Base-by-base conservation (phyloP, 768 basidiomycete species). In the Cubamyces sp. region DNA sequence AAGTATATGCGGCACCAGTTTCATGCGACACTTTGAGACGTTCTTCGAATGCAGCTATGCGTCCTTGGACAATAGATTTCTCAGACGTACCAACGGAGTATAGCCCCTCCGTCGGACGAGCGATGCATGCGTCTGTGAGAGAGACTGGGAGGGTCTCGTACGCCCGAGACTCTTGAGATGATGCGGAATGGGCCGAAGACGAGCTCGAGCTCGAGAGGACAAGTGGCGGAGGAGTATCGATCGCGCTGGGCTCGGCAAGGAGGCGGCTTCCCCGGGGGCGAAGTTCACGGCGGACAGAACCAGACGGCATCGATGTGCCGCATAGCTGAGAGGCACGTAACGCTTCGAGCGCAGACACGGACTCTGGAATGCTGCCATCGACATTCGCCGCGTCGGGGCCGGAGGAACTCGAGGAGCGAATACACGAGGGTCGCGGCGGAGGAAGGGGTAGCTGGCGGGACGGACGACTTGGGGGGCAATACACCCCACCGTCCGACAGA, bases 31-130 rank as follows among this genome's bases (percentile, higher is more conserved):
- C 7, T 28, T 57, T 57, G 16, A 67, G 41, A 16, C 66, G 64
- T 26, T 62, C 62, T 15, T 64, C 67, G 41, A 68, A 56, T 7
- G 58, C 61, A 16, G 64, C 67, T 23, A 68, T 68, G 8, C 67
- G 64, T 4, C 64, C 64, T 43, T 60, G 34, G n/a, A 67, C 66
- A 1, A 53, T 30, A 9, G 66, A 62, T 23, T 15, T 43, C 5
- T 54, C 50, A 11, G 62, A 67, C 25, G 45, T 19, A 7, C 62
- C 62, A 7, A 57, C 48, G 23, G 41, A 25, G 15, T 18, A 50
- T 23, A 62, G 21, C 11, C 47, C 62, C 18, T 47, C 28, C 5
- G 54, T 48, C 3, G 60, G 60, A n/a, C 57, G 60, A 12, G 28
- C 18, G 47, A 12, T 30, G 21, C 5, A 18, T 15, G 9, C n/a